Evolutionary conservation across 805 yeast genomes (phyloP).

Genomic region (Aciculoconidium aculeatum): DNA sequence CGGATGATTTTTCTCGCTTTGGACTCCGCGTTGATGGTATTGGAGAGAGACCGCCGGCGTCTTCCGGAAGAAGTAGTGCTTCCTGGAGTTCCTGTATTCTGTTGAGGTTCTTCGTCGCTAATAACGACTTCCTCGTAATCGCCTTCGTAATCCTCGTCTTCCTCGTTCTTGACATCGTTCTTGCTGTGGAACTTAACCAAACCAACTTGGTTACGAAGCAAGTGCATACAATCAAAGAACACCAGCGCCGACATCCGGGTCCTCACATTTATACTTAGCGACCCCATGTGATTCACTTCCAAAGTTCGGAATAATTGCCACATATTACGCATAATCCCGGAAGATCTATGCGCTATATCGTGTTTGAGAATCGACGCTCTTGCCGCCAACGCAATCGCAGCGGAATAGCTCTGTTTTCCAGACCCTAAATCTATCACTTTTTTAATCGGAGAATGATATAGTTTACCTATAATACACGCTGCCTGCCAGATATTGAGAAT

Average conservation of each 20-base stretch:
- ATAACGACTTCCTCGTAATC: slow-evolving; percentile 17
- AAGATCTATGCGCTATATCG: slow-evolving; percentile 87
- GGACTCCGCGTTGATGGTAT: slow-evolving; percentile 57
- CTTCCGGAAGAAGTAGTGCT: slow-evolving; percentile 29
- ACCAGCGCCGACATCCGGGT: slow-evolving; percentile 91
- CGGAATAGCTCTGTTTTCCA: slow-evolving; percentile 65
- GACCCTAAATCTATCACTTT: slow-evolving; percentile 60
- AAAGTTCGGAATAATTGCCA: slow-evolving; percentile 81
- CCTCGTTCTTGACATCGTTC: slow-evolving; percentile 20
- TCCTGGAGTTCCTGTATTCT: slow-evolving; percentile 25
- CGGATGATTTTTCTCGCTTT: slow-evolving; percentile 70
- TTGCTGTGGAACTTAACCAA: slow-evolving; percentile 56
- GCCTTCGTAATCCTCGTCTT: slow-evolving; percentile 12
- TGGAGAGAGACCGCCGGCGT: slow-evolving; percentile 47
- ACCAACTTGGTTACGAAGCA: slow-evolving; percentile 81
- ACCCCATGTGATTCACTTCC: slow-evolving; percentile 43
- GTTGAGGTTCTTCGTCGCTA: slow-evolving; percentile 12
- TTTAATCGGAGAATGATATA: slow-evolving; percentile 70
- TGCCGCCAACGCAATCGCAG: slow-evolving; percentile 62
- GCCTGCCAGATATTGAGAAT: slow-evolving; percentile 88
- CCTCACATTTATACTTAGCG: slow-evolving; percentile 50
- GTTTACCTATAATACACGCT: slow-evolving; percentile 72
- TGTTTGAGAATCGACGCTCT: slow-evolving; percentile 84
- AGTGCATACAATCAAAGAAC: slow-evolving; percentile 85
- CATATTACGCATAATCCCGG: slow-evolving; percentile 89